Percentiles rank a stretch among this genome's conserved stretches.
Conservation (phyloP, 768 basidiomycete genomes). For the Tubosaeta brunneosetosa region DNA sequence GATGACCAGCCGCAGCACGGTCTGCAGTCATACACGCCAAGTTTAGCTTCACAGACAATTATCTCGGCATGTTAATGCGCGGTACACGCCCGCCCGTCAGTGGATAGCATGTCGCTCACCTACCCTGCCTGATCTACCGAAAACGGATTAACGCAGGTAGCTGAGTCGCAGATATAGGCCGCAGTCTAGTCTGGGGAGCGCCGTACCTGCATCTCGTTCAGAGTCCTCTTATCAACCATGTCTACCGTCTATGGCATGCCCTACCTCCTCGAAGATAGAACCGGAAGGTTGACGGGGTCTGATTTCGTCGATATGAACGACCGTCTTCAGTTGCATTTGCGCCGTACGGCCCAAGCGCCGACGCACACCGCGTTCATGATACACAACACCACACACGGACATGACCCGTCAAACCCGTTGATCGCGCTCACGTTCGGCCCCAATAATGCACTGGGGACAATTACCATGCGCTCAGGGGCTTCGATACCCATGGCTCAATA, state of each 20-base stretch:
- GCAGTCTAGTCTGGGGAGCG: not conserved
- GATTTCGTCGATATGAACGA: constrained; percentile 63
- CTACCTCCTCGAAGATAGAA: constrained; percentile 61
- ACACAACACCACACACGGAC: constrained; percentile 35
- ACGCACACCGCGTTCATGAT: constrained; percentile 49
- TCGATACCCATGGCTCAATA: constrained; percentile 49
- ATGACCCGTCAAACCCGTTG: constrained; percentile 34
- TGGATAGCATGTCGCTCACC: constrained; percentile 14
- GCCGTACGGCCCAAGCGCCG: constrained; percentile 42
- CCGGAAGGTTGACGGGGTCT: constrained; percentile 48
- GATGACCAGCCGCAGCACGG: constrained; percentile 18
- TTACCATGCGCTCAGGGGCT: constrained; percentile 39
- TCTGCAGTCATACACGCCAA: constrained; percentile 10
- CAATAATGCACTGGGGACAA: constrained; percentile 46
- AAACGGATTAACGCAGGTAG: constrained; percentile 16
- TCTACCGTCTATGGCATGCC: constrained; percentile 50
- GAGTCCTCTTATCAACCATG: constrained; percentile 13
- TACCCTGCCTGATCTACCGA: constrained; percentile 19
- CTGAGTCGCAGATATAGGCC: constrained; percentile 23
- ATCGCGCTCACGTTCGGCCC: constrained; percentile 50
- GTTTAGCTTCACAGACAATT: constrained; percentile 8
- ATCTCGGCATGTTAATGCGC: constrained; percentile 23
- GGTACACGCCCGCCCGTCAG: constrained; percentile 16
- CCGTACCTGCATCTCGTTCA: constrained; percentile 1
- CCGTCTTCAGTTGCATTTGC: constrained; percentile 48